Percentiles rank a stretch among this genome's conserved stretches.
Conservation (phyloP, 257 asterid species). For the Scutellaria minor region DNA sequence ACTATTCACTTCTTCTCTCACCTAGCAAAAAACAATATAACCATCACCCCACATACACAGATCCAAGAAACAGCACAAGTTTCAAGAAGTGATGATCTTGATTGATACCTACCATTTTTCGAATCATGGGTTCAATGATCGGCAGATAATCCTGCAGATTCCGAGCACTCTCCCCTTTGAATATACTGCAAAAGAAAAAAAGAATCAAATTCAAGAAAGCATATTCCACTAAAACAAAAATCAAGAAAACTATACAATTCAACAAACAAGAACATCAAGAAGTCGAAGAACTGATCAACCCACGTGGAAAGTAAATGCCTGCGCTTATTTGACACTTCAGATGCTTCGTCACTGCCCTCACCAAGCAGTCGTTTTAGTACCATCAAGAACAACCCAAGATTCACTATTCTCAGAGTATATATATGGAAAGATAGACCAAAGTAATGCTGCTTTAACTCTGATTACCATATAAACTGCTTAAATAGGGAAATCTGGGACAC, state of each 20-base stretch:
- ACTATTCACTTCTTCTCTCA: conserved; percentile 57
- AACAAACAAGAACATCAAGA: too few relatives aligned
- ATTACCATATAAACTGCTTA: conserved; percentile 18
- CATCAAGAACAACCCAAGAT: conserved; percentile 41
- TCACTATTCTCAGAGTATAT: not conserved
- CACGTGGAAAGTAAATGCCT: conserved; percentile 38
- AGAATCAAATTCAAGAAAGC: not conserved
- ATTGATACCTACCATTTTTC: conserved; percentile 50
- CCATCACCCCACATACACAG: too few relatives aligned
- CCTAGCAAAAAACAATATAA: conserved; percentile 41
- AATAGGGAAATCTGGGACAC: conserved; percentile 15
- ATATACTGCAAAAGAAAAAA: conserved; percentile 39
- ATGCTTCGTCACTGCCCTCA: conserved; percentile 52
- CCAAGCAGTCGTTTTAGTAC: conserved; percentile 51
- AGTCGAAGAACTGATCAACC: not conserved
- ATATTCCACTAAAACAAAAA: not conserved
- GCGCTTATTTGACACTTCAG: conserved; percentile 50
- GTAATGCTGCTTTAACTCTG: not conserved
- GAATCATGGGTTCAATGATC: conserved; percentile 53
- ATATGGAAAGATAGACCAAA: not conserved
- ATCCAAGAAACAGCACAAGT: too few relatives aligned
- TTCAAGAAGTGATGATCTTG: too few relatives aligned
- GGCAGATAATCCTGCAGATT: conserved; percentile 45
- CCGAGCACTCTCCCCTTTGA: conserved; percentile 38
- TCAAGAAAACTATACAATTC: not conserved